A percentile compares a stretch with the other conserved stretches of the same genome.
phyloP scores from a whole-genome alignment of 2,329 filamentous ascomycete genomes.

The Lecanicillium sp. region DNA sequence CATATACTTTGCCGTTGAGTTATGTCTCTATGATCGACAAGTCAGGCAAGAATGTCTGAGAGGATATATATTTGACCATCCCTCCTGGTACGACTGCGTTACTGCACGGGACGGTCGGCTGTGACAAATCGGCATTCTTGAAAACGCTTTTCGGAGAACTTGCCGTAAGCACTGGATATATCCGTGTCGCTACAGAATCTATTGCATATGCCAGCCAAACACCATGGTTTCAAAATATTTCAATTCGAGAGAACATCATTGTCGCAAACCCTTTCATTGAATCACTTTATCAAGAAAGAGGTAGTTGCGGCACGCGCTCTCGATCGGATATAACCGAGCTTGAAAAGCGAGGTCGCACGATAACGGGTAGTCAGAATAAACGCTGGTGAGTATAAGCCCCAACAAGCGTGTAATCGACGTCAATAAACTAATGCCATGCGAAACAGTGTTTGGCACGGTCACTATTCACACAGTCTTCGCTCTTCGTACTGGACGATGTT shows the following conservation, averaged over 20 bases:
- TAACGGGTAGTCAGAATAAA: conserved; percentile 28
- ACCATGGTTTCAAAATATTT: conserved; percentile 29
- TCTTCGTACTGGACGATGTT: conserved; percentile 15
- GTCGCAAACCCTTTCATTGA: conserved; percentile 27
- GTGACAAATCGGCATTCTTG: conserved; percentile 28
- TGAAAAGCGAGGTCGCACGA: conserved; percentile 21
- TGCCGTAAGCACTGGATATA: conserved; percentile 16
- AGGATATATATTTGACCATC: conserved; percentile 3
- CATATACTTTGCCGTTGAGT: no score
- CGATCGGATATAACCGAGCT: conserved; percentile 22
- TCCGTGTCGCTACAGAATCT: conserved; percentile 20
- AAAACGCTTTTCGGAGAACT: conserved; percentile 28
- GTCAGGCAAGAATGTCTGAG: no score
- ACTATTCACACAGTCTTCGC: conserved; percentile 12
- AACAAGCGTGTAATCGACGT: no score
- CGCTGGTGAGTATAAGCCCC: no score
- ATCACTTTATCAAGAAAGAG: conserved; percentile 24
- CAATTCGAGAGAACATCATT: conserved; percentile 30
- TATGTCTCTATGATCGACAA: no score
- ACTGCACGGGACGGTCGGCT: conserved; percentile 26
- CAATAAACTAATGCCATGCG: not conserved
- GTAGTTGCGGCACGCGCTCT: conserved; percentile 31
- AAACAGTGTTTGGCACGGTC: conserved; percentile 6
- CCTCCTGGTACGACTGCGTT: conserved; percentile 24
- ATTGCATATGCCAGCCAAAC: conserved; percentile 28